Evolutionary conservation across 202 grass and related monocot species (phyloP).

Genomic region (Digitaria exilis): DNA sequence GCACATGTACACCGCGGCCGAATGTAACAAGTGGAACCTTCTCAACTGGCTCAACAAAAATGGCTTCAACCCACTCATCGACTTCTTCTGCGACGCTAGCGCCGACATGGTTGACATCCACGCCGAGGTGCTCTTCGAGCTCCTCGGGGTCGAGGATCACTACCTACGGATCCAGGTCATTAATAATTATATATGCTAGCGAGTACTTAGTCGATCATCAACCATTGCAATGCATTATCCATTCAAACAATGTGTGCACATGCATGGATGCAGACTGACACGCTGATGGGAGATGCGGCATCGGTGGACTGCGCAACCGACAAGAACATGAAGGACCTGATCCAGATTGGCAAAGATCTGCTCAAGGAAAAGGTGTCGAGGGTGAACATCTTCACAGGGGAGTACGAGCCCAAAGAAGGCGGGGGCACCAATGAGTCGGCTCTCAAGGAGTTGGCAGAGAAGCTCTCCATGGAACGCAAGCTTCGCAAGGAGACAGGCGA

Average conservation of each 20-base stretch:
- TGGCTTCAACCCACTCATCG: background rate
- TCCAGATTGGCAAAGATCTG: too few relatives aligned
- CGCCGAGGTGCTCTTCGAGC: slow-evolving; percentile 22
- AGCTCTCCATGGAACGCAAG: background rate
- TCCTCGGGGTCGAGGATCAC: background rate
- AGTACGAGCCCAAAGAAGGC: background rate
- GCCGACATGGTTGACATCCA: slow-evolving; percentile 35
- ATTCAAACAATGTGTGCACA: too few relatives aligned
- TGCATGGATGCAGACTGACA: too few relatives aligned
- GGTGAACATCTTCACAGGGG: too few relatives aligned
- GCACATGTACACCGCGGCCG: slow-evolving; percentile 30
- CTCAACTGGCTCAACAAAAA: background rate
- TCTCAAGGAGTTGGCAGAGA: background rate
- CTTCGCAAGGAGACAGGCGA: background rate
- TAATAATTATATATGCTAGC: background rate
- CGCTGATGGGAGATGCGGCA: too few relatives aligned
- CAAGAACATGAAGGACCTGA: too few relatives aligned
- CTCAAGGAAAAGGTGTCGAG: too few relatives aligned
- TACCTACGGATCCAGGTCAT: slow-evolving; percentile 19
- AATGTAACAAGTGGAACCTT: slow-evolving; percentile 41
- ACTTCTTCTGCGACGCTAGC: slow-evolving; percentile 3
- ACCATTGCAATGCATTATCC: background rate
- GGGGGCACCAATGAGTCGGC: background rate
- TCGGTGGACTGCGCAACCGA: too few relatives aligned
- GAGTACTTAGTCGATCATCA: background rate